Evolutionary conservation across 192 early-diverging fungal genomes (phyloP), one percentile per base, ranked within the genome.

Genomic region (Coemansia sp.): DNA sequence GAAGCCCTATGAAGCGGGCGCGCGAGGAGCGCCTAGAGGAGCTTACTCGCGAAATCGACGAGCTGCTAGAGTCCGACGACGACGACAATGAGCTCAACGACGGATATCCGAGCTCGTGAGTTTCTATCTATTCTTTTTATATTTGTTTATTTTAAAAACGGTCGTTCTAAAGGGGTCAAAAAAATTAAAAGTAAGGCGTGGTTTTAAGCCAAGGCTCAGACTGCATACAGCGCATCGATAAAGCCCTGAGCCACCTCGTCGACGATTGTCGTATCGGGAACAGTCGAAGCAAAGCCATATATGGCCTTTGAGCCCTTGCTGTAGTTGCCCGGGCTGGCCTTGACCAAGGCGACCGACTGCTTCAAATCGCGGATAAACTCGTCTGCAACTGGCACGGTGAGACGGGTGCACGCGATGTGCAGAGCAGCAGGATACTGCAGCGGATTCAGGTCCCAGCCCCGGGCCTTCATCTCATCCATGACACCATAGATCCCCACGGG

Each of bases 201-300:
- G 9, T 34, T 48, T 48, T 8, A 23, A 48, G 20, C n/a, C n/a
- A n/a, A 45, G 32, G 7, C 70, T 82, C n/a, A 89, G 9, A 81
- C 85, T 35, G 84, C 86, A 62, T 89, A 90, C 10, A 96, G 78
- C 14, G 89, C 83, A 72, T 98, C 94, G 49, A 98, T 83, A 75
- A 92, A 98, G 9, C 93, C 92, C 34, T 78, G 67, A 32, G 89
- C 86, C 28, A 98, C 90, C 61, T 98, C 95, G 55, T 86, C 85
- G 28, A 96, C 86, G 52, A 98, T 90, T 19, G 84, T 86, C 14
- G 88, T 78, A 60, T 95, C 91, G 0, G 95, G 94, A 3, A 98
- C 83, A 10, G 85, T 89, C 14, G 93, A 89, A 10, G 93, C 93
- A 72, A 92, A 91, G 29, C 95, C 95, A 58, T 98, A 98, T 53